A percentile compares a stretch with the other conserved stretches of the same genome.
Conservation (phyloP, 257 asterid species). For the Solanum habrochaites region DNA sequence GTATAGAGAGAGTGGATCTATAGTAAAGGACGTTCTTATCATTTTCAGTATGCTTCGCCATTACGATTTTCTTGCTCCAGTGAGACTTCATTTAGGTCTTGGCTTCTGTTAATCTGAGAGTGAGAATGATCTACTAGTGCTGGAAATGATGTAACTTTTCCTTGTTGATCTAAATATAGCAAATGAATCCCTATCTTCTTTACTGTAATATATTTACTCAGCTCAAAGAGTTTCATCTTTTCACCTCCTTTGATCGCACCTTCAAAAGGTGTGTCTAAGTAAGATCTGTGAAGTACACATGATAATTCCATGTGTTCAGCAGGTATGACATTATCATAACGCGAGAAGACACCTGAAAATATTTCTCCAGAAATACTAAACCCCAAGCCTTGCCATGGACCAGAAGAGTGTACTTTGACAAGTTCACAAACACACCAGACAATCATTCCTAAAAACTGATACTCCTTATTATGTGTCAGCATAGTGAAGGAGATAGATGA, state of each 20-base stretch:
- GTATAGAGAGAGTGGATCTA: too few species aligned
- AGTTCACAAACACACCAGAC: neutral
- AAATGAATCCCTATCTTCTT: neutral
- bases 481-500: neutral
- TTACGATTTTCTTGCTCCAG: too few species aligned
- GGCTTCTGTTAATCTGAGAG: neutral
- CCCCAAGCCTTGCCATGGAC: neutral
- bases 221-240: neutral
- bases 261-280: neutral
- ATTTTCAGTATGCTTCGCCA: too few species aligned
- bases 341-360: too few species aligned
- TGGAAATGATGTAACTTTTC: neutral
- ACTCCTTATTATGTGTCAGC: neutral
- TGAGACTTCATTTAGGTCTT: too few species aligned
- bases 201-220: neutral
- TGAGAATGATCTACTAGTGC: neutral
- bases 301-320: neutral
- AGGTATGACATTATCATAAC: neutral
- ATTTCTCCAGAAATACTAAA: too few species aligned
- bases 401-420: neutral
- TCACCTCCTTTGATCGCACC: neutral
- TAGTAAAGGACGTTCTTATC: too few species aligned
- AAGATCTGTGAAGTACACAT: neutral
- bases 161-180: neutral
- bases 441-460: neutral